Evolutionary conservation across 441 rosid species (phyloP), one percentile per base, ranked within the genome.

Genomic region (Arabidopsis hybrid): DNA sequence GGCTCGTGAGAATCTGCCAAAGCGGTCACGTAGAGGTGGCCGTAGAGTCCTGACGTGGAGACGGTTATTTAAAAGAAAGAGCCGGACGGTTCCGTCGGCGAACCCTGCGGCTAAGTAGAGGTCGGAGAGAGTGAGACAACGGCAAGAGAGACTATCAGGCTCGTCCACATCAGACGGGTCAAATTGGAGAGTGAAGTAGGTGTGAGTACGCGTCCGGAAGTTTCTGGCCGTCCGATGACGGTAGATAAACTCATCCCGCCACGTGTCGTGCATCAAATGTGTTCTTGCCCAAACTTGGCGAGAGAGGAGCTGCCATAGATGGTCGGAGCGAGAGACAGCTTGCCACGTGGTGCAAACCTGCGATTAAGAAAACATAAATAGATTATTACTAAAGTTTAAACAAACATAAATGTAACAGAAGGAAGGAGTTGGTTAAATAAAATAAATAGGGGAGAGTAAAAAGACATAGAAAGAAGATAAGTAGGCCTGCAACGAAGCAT

Each of bases 271-370:
- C 49, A 72, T 55, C 31, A 77, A 76, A n/a, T 50, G 78, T 36
- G 83, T 76, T 59, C 86, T 83, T 43, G 70, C 84, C 99, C 99
- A 95, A 11, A 92, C 79, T 21, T 52, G 71, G 13, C 67, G 82
- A 7, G 86, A 70, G 14, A 95, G 86, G 6, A 86, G 83, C 16
- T 72, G 84, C 99, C 99, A 95, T 16, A 95, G 85, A 3, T 78
- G 88, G 50, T 92, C 89, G 8, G 93, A 95, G 2, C 84, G 91
- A 5, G 94, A 92, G 3, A 91, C 84, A 0, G 94, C 88, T 4
- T 81, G 95, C 99, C 99, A 95, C 78, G 94, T 95, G 69, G 97
- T 82, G 62, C 95, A 91, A 0, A 91, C 98, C 98, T 92, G 79
- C 77, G n/a, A 12, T 40, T 42, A 40, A 40, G 4, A 58, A 8